Evolutionary conservation across 805 yeast genomes (phyloP).

Genomic region (Yamadazyma sp.): DNA sequence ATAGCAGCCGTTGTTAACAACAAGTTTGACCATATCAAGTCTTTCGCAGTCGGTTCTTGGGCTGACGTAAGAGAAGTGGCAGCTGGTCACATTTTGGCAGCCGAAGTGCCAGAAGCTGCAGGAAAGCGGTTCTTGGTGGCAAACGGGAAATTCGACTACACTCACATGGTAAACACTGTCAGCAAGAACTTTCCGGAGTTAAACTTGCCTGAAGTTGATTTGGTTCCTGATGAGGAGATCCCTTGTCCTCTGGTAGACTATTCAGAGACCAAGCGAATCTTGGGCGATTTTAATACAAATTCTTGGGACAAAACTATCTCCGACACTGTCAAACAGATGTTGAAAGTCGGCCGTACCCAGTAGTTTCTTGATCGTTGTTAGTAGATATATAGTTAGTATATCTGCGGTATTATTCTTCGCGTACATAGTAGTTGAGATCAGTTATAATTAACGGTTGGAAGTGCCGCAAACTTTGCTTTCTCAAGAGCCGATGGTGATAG

Average conservation of each 20-base stretch:
- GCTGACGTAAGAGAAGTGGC: constrained; percentile 69
- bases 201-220: constrained; percentile 1
- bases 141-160: constrained; percentile 15
- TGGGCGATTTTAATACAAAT: too few species aligned
- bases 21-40: constrained; percentile 9
- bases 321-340: too few species aligned
- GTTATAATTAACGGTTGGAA: too few species aligned
- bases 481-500: too few species aligned
- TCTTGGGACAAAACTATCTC: too few species aligned
- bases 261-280: constrained; percentile 1
- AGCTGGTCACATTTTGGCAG: constrained; percentile 51
- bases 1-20: constrained; percentile 25
- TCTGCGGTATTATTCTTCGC: too few species aligned
- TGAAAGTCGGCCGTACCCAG: too few species aligned
- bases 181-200: constrained; percentile 24
- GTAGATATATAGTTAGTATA: too few species aligned
- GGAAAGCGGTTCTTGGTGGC: constrained; percentile 32
- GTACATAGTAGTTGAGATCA: too few species aligned
- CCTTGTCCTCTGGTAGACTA: constrained; percentile 4
- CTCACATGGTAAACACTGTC: constrained; percentile 19
- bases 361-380: too few species aligned
- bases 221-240: background rate
- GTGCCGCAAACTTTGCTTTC: too few species aligned
- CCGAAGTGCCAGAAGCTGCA: constrained; percentile 36
- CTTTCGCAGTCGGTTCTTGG: constrained; percentile 15